phyloP scores from a whole-genome alignment of 495 filamentous ascomycete species.

The Penicillium dipodomyicola region DNA sequence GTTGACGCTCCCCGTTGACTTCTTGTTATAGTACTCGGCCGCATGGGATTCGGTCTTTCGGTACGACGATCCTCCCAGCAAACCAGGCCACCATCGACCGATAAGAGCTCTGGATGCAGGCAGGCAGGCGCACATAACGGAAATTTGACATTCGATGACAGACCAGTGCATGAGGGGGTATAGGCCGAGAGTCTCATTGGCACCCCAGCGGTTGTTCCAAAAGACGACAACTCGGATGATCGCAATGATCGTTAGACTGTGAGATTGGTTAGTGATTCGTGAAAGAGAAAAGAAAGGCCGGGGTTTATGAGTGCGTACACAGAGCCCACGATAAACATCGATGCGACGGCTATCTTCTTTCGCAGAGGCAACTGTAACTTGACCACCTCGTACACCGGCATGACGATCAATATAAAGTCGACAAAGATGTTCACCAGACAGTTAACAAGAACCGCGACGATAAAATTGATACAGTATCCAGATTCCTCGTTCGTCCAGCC shows the following conservation, averaged over 20 bases:
- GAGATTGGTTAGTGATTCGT: not conserved
- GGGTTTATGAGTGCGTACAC: slow-evolving; percentile 18
- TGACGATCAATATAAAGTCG: slow-evolving; percentile 29
- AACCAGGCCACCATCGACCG: slow-evolving; percentile 11
- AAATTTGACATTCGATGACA: slow-evolving; percentile 33
- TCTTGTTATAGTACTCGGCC: slow-evolving; percentile 3
- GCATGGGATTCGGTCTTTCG: slow-evolving; percentile 11
- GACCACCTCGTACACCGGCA: slow-evolving; percentile 33
- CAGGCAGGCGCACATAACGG: slow-evolving; percentile 33
- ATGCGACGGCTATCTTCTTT: slow-evolving; percentile 33
- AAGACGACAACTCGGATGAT: slow-evolving; percentile 34
- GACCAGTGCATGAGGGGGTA: slow-evolving; percentile 34
- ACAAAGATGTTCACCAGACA: slow-evolving; percentile 32
- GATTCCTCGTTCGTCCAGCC: slow-evolving; percentile 26
- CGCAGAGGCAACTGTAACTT: slow-evolving; percentile 30
- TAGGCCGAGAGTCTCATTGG: slow-evolving; percentile 29
- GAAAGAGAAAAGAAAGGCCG: not conserved
- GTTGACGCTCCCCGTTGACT: slow-evolving; percentile 1
- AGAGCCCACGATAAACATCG: slow-evolving; percentile 36
- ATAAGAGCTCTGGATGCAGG: slow-evolving; percentile 23
- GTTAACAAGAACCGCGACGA: slow-evolving; percentile 27
- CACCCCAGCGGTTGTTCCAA: slow-evolving; percentile 26
- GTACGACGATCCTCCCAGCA: slow-evolving; percentile 9
- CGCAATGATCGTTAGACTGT: slow-evolving; percentile 27
- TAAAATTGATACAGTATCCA: slow-evolving; percentile 31